Conservation (phyloP, 805 yeast genomes). For the Yarrowia deformans region DNA sequence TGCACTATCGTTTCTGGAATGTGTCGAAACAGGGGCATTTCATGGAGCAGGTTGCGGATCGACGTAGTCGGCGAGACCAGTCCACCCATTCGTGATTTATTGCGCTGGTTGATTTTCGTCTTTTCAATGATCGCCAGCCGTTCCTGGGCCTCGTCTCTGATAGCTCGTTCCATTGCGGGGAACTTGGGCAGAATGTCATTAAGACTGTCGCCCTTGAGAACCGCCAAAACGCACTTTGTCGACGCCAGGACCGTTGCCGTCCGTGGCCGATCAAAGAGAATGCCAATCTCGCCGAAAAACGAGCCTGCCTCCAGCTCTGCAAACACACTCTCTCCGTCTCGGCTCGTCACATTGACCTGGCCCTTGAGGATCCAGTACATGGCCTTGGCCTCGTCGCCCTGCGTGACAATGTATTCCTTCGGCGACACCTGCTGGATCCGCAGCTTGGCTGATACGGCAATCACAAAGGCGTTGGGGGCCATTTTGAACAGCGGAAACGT, state of each 20-base stretch:
- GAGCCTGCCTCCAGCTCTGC: slow-evolving; percentile 75
- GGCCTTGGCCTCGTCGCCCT: slow-evolving; percentile 75
- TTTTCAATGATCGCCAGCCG: slow-evolving; percentile 74
- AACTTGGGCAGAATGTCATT: slow-evolving; percentile 65
- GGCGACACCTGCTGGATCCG: slow-evolving; percentile 68
- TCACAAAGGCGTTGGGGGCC: slow-evolving; percentile 71
- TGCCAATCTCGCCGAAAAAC: slow-evolving; percentile 82
- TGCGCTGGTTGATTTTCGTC: slow-evolving; percentile 51
- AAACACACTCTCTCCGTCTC: slow-evolving; percentile 77
- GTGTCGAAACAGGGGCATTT: slow-evolving; percentile 64
- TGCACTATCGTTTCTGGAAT: slow-evolving; percentile 68
- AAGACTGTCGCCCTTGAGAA: slow-evolving; percentile 68
- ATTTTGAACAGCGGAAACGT: slow-evolving; percentile 69
- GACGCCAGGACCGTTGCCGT: slow-evolving; percentile 80
- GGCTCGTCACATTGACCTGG: slow-evolving; percentile 74
- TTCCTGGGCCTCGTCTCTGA: slow-evolving; percentile 82
- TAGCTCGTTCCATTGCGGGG: slow-evolving; percentile 70
- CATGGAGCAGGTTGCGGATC: slow-evolving; percentile 64
- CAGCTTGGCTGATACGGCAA: slow-evolving; percentile 64
- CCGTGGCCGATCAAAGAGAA: slow-evolving; percentile 74
- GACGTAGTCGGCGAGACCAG: slow-evolving; percentile 26
- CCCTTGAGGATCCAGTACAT: slow-evolving; percentile 85
- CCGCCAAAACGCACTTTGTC: slow-evolving; percentile 70
- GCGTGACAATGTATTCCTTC: slow-evolving; percentile 71
- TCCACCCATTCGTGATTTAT: slow-evolving; percentile 4